Percentiles rank a stretch among this genome's conserved stretches.
These are phyloP conservation scores for Emericellopsis terricola DNA, from an alignment of 495 filamentous ascomycete species.

Conservation along the genomic window DNA sequence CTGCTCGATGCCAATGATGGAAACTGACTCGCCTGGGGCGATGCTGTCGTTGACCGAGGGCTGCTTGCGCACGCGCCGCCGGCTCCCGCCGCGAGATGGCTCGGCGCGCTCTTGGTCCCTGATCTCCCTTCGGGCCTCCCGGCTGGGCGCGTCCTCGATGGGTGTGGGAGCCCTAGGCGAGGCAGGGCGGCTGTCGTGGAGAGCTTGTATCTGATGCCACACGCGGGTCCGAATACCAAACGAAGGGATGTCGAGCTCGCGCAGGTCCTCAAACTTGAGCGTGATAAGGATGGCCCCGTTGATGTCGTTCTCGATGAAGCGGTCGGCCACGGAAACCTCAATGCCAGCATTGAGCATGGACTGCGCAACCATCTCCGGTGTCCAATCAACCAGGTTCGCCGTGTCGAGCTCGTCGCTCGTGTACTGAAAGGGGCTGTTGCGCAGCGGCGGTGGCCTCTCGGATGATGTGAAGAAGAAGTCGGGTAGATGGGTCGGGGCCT, in stretches of 20 bases:
- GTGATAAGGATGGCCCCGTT: slow-evolving; percentile 66
- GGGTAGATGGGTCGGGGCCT: slow-evolving; percentile 14
- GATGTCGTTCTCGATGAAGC: slow-evolving; percentile 82
- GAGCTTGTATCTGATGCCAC: slow-evolving; percentile 64
- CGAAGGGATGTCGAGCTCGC: slow-evolving; percentile 80
- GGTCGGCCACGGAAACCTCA: slow-evolving; percentile 56
- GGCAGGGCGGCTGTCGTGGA: slow-evolving; percentile 41
- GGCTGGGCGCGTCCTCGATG: slow-evolving; percentile 33
- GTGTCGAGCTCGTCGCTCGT: slow-evolving; percentile 38
- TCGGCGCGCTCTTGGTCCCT: slow-evolving; percentile 17
- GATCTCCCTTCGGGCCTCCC: slow-evolving; percentile 19
- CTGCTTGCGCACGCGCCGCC: slow-evolving; percentile 18
- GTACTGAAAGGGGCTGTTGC: slow-evolving; percentile 24
- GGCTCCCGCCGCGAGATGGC: slow-evolving; percentile 22
- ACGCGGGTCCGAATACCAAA: slow-evolving; percentile 78
- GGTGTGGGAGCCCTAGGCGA: slow-evolving; percentile 36
- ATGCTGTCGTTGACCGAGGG: slow-evolving; percentile 41
- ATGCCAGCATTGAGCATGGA: slow-evolving; percentile 64
- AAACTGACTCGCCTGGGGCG: slow-evolving; percentile 62
- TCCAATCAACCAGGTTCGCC: slow-evolving; percentile 42
- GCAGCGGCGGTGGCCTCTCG: slow-evolving; percentile 16
- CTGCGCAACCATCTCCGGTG: slow-evolving; percentile 52
- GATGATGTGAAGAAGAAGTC: slow-evolving; percentile 14
- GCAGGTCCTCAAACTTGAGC: slow-evolving; percentile 82
- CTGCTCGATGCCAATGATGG: slow-evolving; percentile 86